Evolutionary conservation across 2,329 filamentous ascomycete species (phyloP), one percentile per base, ranked within the genome.

Genomic region (Cladosporium sp.): DNA sequence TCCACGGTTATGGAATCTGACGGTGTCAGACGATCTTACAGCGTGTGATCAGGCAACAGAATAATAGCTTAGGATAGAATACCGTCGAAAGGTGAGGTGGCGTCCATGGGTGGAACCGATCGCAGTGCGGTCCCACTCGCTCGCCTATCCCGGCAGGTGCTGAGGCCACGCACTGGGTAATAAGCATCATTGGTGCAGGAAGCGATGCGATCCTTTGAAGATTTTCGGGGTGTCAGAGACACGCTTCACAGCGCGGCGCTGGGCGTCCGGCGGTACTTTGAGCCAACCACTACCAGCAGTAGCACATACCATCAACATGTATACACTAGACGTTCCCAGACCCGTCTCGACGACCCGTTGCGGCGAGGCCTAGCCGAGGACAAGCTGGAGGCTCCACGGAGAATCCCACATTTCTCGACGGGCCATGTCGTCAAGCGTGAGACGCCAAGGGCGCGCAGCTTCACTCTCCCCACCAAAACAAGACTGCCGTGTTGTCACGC

Each of bases 241-340:
- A 13, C 42, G 46, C 46, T 49, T 49, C 46, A 49, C 46, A 43
- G 46, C 46, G 28, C 11, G 44, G 33, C 44, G 9, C 38, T 46
- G 33, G 44, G 44, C 10, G 11, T 37, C 37, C 22, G 22, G 22
- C 22, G 22, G 22, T 28, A 28, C 22, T 28, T 28, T 28, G 22
- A 28, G 22, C 22, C 22, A 28, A 28, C 22, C 22, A 28, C 22
- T 28, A 7, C 22, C 22, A 28, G 4, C 7, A 7, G 22, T 28
- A 28, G 22, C 22, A 28, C 22, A 28, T 7, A 28, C 7, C 22
- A 28, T 28, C 22, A 28, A 28, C 7, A 28, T 28, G 22, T 28
- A 28, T 5, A 28, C 22, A 28, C 4, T 5, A 28, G 22, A 28
- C 5, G 5, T 7, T 28, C 22, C 22, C 22, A 5, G 22, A 28